Conservation (phyloP, 129 eudicot genomes). For the Rutidosis leptorrhynchoides region DNA sequence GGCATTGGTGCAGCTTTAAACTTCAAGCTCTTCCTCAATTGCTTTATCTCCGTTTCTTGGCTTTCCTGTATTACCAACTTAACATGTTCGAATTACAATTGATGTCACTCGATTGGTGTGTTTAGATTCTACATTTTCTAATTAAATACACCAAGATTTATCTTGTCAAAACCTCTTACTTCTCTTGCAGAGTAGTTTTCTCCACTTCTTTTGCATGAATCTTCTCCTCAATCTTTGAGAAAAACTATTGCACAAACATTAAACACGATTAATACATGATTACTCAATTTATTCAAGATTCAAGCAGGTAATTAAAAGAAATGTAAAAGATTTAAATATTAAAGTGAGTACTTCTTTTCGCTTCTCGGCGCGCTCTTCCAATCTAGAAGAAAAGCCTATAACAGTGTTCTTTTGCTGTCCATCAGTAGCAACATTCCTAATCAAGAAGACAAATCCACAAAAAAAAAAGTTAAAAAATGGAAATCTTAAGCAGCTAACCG, state of each 20-base stretch:
- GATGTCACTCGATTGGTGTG: background rate
- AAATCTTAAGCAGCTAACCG: too few species aligned
- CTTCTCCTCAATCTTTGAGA: slow-evolving; percentile 55
- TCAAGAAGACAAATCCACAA: slow-evolving; percentile 18
- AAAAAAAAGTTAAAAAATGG: too few species aligned
- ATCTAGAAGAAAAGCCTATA: slow-evolving; percentile 63
- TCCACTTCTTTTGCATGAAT: slow-evolving; percentile 43
- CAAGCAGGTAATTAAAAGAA: background rate
- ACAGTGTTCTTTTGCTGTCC: slow-evolving; percentile 49
- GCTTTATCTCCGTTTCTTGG: slow-evolving; percentile 86
- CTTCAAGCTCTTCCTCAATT: slow-evolving; percentile 61
- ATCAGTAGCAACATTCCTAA: slow-evolving; percentile 44
- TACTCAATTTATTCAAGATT: slow-evolving; percentile 1
- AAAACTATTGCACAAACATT: slow-evolving; percentile 50
- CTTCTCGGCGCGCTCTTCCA: slow-evolving; percentile 94
- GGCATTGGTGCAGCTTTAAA: slow-evolving; percentile 48
- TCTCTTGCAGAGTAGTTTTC: slow-evolving; percentile 40
- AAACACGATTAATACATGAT: background rate
- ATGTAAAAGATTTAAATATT: background rate
- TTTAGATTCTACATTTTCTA: background rate
- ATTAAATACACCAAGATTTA: slow-evolving; percentile 7
- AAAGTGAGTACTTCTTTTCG: slow-evolving; percentile 69
- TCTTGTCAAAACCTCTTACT: slow-evolving; percentile 75
- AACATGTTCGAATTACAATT: background rate
- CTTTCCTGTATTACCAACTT: slow-evolving; percentile 53